Evolutionary conservation across 352 stramenopile species (phyloP), one percentile per base, ranked within the genome.

Genomic region (Phytophthora cactorum): DNA sequence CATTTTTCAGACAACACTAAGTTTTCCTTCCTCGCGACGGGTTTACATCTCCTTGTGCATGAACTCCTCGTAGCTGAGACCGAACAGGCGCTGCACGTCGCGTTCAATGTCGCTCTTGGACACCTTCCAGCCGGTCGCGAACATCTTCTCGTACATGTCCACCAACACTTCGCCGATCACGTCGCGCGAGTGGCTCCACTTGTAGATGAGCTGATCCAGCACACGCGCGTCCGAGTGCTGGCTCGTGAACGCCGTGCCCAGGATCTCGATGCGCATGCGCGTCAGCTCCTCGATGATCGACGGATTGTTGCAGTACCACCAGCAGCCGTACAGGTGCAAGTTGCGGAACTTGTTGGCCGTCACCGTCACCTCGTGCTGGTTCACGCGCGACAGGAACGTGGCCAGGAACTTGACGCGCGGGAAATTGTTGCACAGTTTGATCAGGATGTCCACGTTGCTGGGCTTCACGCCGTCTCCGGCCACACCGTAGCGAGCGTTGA

Each of bases 291-390:
- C 66, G 49, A 98, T 98, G 52, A 98, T 97, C 45, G 86, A 97
- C 31, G 94, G 94, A 73, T 98, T 98, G 81, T 98, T 98, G 78
- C 91, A 98, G 81, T 97, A 98, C 92, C 93, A 98, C 89, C 89
- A 97, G 77, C 90, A 97, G 34, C 95, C 95, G 76, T 98, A 98
- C 29, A 98, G 63, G 63, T 98, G 93, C 49, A 98, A 63, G 72
- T 98, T 98, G 29, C 79, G 74, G 73, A 98, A 98, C 79, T 98
- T 98, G 70, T 93, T 95, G 58, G 92, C 93, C 27, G 97, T 79
- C 45, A 98, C 93, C 59, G 84, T 95, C 45, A 96, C 91, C 76
- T 98, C 91, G 75, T 98, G 96, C 77, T 98, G 93, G 76, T 98
- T 98, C 56, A 95, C 86, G 41, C 87, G 80, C 27, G 88, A 97